Evolutionary conservation across 495 filamentous ascomycete genomes (phyloP).

Genomic region (Podospora pseudoanserina): DNA sequence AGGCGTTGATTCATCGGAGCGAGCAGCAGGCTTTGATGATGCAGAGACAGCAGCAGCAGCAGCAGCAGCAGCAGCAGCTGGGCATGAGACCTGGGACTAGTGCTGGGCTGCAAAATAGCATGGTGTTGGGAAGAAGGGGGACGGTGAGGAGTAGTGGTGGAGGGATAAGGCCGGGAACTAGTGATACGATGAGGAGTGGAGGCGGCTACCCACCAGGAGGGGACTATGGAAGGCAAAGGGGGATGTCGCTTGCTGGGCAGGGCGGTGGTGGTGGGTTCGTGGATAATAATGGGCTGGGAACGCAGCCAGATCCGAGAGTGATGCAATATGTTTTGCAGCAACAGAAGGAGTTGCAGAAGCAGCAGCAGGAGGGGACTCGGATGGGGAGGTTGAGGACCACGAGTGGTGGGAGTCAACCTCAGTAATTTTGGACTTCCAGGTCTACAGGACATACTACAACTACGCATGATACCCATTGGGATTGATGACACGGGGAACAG

Average conservation of each 20-base stretch:
- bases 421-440: neutral
- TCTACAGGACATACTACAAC: neutral
- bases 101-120: neutral
- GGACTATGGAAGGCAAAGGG: neutral
- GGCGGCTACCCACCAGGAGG: neutral
- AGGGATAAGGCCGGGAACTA: neutral
- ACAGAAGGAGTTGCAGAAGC: neutral
- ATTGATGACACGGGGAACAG: too few species aligned
- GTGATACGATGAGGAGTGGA: neutral
- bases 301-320: neutral
- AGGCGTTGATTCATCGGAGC: constrained; percentile 6
- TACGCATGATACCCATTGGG: neutral
- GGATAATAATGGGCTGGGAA: neutral
- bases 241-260: neutral
- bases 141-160: constrained; percentile 14
- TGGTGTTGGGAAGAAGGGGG: constrained; percentile 1
- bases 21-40: neutral
- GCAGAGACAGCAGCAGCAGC: constrained; percentile 1
- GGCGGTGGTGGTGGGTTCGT: neutral
- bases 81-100: constrained; percentile 10
- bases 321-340: neutral
- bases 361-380: neutral
- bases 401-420: neutral
- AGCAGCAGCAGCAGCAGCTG: neutral
- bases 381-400: neutral